Evolutionary conservation across 257 asterid genomes (phyloP), one percentile per base, ranked within the genome.

Genomic region (Ophiorrhiza pumila): DNA sequence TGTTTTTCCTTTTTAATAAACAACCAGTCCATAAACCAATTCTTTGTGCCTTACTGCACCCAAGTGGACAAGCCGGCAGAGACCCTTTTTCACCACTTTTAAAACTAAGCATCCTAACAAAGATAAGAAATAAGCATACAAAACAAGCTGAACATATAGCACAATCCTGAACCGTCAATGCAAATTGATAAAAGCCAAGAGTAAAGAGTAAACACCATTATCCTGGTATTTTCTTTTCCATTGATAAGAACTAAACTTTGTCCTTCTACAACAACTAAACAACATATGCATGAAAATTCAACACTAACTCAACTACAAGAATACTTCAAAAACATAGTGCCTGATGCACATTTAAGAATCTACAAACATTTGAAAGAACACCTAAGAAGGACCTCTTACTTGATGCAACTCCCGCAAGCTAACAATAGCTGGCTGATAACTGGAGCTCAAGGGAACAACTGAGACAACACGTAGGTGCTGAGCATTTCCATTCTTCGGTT

Each of bases 401-500:
- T 59, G 70, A 80, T 82, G 84, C 74, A 80, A 60, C 72, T 85
- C 88, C 82, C 83, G 87, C 79, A 91, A 74, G 69, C 91, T 83
- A 79, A 61, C 77, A 42, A 89, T 88, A 61, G 84, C 91, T 50
- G 97, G 90, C 88, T 81, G 90, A 78, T 88, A 91, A 75, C 83
- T 84, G 56, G 91, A 75, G 65, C 83, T 65, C 80, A 91, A 80
- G 13, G 98, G 96, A 69, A 80, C 78, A 63, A 93, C 91, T 29
- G 97, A 87, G 34, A 74, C 84, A 77, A 89, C 97, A 46, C 97
- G 89, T 34, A 82, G 78, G 83, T 93, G 93, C 76, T 83, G 97
- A 52, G 95, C 96, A 79, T 89, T 88, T 37, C 95, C 95, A 50
- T 86, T 93, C 85, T 84, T 89, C 1, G 98, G 96, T 60, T 85